Conservation (phyloP, 768 basidiomycete genomes). For the Mycena chlorophos region DNA sequence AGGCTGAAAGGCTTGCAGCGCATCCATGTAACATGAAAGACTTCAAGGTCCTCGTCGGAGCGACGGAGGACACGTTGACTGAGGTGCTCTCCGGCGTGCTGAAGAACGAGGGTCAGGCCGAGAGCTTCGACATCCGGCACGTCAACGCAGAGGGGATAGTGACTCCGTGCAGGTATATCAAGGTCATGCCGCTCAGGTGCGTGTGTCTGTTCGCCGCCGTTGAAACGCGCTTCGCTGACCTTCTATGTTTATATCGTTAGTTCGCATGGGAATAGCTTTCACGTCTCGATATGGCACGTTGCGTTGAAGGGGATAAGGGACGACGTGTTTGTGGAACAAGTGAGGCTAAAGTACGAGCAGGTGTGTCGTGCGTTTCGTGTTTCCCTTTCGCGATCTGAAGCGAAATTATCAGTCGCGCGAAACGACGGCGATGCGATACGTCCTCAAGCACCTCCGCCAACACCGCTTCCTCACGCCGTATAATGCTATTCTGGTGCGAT, state of each 20-base stretch:
- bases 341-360: conserved; percentile 58
- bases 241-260: conserved; percentile 34
- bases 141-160: conserved; percentile 54
- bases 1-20: conserved; percentile 41
- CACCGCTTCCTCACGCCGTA: conserved; percentile 70
- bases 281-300: conserved; percentile 79
- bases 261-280: conserved; percentile 70
- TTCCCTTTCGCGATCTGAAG: not conserved
- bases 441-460: conserved; percentile 77
- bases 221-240: not conserved
- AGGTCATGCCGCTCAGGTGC: conserved; percentile 75
- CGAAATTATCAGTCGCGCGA: conserved; percentile 57
- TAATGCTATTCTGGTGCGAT: conserved; percentile 54
- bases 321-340: conserved; percentile 53
- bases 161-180: conserved; percentile 70
- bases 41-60: conserved; percentile 70
- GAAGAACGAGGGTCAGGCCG: conserved; percentile 63
- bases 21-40: conserved; percentile 88
- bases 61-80: conserved; percentile 62
- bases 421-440: conserved; percentile 60
- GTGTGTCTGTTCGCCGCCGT: conserved; percentile 24
- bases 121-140: conserved; percentile 63
- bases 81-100: conserved; percentile 64
- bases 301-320: conserved; percentile 61
- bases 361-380: conserved; percentile 38